phyloP scores from a whole-genome alignment of 2,329 filamentous ascomycete genomes.

The Pseudogymnoascus sp. region DNA sequence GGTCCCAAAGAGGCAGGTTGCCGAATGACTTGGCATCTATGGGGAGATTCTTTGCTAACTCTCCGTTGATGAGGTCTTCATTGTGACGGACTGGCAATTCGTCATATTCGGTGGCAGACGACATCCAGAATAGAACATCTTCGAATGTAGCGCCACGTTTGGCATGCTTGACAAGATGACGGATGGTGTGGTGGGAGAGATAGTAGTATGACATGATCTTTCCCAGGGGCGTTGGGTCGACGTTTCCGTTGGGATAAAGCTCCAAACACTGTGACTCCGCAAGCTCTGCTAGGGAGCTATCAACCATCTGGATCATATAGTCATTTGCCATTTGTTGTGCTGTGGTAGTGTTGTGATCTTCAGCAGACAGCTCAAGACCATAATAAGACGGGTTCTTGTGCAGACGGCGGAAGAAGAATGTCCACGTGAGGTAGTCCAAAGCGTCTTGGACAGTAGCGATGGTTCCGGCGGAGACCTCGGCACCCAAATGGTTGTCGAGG shows the following conservation, averaged over 20 bases:
- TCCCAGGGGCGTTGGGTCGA: conserved; percentile 83
- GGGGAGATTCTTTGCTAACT: conserved; percentile 76
- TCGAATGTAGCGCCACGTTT: conserved; percentile 70
- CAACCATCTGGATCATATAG: conserved; percentile 90
- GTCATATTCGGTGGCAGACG: conserved; percentile 87
- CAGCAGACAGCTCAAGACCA: conserved; percentile 84
- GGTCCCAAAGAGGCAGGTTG: conserved; percentile 92
- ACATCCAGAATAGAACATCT: conserved; percentile 88
- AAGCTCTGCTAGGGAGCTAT: conserved; percentile 75
- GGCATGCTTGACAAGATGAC: conserved; percentile 70
- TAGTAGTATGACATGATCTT: conserved; percentile 99
- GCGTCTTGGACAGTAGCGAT: conserved; percentile 94
- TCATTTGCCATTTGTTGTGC: conserved; percentile 87
- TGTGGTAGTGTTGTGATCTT: conserved; percentile 81
- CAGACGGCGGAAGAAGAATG: conserved; percentile 94
- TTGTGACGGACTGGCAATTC: conserved; percentile 97
- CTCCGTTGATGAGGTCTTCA: conserved; percentile 92
- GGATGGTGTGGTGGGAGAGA: conserved; percentile 88
- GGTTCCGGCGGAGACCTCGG: conserved; percentile 89
- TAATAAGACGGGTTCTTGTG: conserved; percentile 99
- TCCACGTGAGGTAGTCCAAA: conserved; percentile 96
- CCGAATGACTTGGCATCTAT: conserved; percentile 45
- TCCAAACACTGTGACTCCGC: conserved; percentile 78
- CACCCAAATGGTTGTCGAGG: conserved; percentile 91
- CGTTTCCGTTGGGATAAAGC: conserved; percentile 77